phyloP scores from a whole-genome alignment of 345 rosid species.

The Acer negundo region DNA sequence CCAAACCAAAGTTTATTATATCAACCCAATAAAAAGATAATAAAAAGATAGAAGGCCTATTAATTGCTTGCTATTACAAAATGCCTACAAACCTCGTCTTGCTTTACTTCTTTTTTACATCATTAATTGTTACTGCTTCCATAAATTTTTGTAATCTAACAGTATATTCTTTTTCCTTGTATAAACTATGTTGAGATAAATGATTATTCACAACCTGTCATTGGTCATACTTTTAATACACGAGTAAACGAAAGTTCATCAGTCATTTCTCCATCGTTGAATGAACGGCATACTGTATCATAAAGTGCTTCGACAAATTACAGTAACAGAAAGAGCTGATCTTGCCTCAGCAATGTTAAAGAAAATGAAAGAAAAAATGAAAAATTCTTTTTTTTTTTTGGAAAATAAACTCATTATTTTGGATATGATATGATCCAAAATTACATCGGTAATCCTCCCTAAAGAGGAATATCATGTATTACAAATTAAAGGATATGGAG shows the following conservation, averaged over 20 bases:
- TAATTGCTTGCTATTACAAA: too few relatives aligned
- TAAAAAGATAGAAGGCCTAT: too few relatives aligned
- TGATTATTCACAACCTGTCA: neutral
- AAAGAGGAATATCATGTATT: conserved; percentile 14
- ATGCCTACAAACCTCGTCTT: too few relatives aligned
- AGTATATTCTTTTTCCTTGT: too few relatives aligned
- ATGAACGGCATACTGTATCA: neutral
- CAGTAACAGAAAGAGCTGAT: neutral
- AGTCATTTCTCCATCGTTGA: neutral
- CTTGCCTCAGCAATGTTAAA: neutral
- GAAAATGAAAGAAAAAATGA: neutral
- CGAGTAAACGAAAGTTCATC: neutral
- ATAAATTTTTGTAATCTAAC: too few relatives aligned
- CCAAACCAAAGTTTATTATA: too few relatives aligned
- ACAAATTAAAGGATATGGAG: conserved; percentile 10
- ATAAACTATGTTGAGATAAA: neutral
- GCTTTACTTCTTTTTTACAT: too few relatives aligned
- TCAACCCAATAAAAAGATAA: too few relatives aligned
- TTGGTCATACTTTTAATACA: neutral
- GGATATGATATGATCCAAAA: conserved; percentile 30
- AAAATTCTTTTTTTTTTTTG: neutral
- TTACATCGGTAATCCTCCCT: conserved; percentile 30
- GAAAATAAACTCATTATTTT: conserved; percentile 18
- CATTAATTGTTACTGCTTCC: too few relatives aligned
- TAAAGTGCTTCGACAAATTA: neutral